Percentiles rank a stretch among this genome's conserved stretches.
Evolutionary conservation across 805 yeast genomes (phyloP).

Genomic region (Cyberlindnera petersonii): DNA sequence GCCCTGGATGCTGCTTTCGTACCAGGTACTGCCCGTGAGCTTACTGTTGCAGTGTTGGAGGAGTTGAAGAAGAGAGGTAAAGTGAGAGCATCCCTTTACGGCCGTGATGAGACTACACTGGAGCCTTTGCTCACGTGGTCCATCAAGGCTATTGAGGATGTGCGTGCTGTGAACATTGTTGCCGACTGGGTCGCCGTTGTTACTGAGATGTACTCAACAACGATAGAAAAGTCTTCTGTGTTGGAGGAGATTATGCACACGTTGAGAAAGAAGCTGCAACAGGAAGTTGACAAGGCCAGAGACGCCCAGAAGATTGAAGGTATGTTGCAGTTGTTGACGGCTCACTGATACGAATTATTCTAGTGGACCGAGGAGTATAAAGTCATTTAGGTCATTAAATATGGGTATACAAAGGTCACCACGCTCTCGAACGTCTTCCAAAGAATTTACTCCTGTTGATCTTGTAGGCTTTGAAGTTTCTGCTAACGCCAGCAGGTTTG

Average conservation of each 20-base stretch:
- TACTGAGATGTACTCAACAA: slow-evolving; percentile 68
- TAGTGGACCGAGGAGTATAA: neutral
- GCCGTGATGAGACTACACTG: slow-evolving; percentile 79
- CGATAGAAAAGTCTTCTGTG: slow-evolving; percentile 70
- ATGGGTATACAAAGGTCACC: slow-evolving; percentile 8
- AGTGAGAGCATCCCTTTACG: slow-evolving; percentile 70
- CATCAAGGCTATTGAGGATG: slow-evolving; percentile 69
- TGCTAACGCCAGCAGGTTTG: slow-evolving; percentile 18
- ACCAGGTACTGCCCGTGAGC: slow-evolving; percentile 74
- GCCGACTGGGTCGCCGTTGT: slow-evolving; percentile 77
- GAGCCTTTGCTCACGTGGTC: slow-evolving; percentile 90
- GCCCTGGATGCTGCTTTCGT: slow-evolving; percentile 85
- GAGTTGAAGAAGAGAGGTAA: slow-evolving; percentile 90
- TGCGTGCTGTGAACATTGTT: slow-evolving; percentile 53
- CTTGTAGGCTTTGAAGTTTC: slow-evolving; percentile 50
- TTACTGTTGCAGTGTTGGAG: slow-evolving; percentile 75
- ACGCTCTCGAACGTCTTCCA: slow-evolving; percentile 33
- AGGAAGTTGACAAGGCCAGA: slow-evolving; percentile 72
- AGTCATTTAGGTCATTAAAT: neutral
- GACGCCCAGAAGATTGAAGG: slow-evolving; percentile 91
- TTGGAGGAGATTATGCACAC: slow-evolving; percentile 67
- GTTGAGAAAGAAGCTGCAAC: slow-evolving; percentile 55
- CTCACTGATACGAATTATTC: slow-evolving; percentile 25
- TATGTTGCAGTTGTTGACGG: slow-evolving; percentile 82
- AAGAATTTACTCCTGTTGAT: slow-evolving; percentile 39